A percentile compares a stretch with the other conserved stretches of the same genome.
Evolutionary conservation across 257 asterid genomes (phyloP).

Genomic region (Rauvolfia tetraphylla): DNA sequence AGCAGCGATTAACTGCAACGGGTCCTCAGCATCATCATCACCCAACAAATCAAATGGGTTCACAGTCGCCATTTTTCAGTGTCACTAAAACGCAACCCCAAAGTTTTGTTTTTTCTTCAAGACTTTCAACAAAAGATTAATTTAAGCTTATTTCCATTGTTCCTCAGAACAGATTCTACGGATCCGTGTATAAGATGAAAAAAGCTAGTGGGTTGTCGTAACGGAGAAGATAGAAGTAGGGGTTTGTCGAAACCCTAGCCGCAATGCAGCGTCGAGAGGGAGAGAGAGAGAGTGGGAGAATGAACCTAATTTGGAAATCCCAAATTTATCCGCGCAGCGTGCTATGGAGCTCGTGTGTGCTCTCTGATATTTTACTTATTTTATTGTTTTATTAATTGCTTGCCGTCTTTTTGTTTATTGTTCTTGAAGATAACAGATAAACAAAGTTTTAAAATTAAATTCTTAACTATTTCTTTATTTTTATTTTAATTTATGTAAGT

Average conservation of each 20-base stretch:
- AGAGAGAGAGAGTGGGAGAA: constrained; percentile 13
- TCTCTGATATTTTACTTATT: background rate
- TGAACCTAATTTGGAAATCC: constrained; percentile 21
- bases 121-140: constrained; percentile 9
- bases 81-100: constrained; percentile 19
- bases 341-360: constrained; percentile 15
- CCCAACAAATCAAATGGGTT: constrained; percentile 91
- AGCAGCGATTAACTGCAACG: constrained; percentile 55
- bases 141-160: constrained; percentile 26
- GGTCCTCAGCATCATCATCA: constrained; percentile 68
- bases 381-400: background rate
- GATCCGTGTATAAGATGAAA: background rate
- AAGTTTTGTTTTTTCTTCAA: background rate
- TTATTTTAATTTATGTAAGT: too few species aligned
- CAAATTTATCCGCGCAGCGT: constrained; percentile 18
- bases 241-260: constrained; percentile 79
- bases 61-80: constrained; percentile 58
- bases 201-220: background rate
- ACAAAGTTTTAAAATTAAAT: too few species aligned
- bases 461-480: too few species aligned
- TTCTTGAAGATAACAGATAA: too few species aligned
- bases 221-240: constrained; percentile 5
- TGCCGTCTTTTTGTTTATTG: background rate
- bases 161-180: background rate
- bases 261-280: constrained; percentile 28